Conservation (phyloP, 139 green algal genomes). For the Auxenochlorella protothecoides region DNA sequence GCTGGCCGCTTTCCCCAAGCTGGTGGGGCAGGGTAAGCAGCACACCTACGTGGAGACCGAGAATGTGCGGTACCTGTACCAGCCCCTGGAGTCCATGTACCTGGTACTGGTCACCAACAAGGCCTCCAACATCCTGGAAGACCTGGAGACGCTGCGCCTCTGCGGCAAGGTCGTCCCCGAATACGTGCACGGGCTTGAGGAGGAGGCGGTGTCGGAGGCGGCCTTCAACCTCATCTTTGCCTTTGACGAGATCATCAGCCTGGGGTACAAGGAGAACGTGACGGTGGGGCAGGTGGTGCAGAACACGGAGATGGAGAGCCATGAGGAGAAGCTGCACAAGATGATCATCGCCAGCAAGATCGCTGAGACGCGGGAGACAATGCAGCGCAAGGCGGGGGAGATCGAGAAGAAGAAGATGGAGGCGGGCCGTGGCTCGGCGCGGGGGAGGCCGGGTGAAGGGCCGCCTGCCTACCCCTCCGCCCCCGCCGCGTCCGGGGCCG, state of each 20-base stretch:
- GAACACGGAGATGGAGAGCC: conserved; percentile 96
- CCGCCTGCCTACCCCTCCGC: not conserved
- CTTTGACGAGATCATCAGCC: conserved; percentile 96
- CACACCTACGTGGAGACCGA: conserved; percentile 99
- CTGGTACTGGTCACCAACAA: conserved; percentile 98
- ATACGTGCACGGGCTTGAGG: conserved; percentile 57
- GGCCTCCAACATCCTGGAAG: conserved; percentile 96
- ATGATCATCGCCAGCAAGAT: conserved; percentile 91
- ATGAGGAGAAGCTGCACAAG: conserved; percentile 99
- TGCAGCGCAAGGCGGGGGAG: conserved; percentile 90
- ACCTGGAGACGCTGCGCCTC: conserved; percentile 94
- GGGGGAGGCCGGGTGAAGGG: conserved; percentile 9
- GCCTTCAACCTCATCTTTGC: conserved; percentile 99
- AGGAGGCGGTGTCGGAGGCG: conserved; percentile 65
- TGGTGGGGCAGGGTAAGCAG: conserved; percentile 90
- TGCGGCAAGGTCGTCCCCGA: conserved; percentile 92
- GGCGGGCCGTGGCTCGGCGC: not conserved
- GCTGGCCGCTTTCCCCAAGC: conserved; percentile 96
- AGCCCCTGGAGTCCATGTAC: conserved; percentile 95
- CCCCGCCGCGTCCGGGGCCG: no score
- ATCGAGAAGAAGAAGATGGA: conserved; percentile 92
- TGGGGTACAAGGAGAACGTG: conserved; percentile 74
- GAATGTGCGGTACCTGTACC: conserved; percentile 98
- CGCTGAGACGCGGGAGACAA: conserved; percentile 80
- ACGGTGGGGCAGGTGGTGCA: conserved; percentile 68